Evolutionary conservation across 1,284 basidiomycete genomes (phyloP), one percentile per base, ranked within the genome.

Genomic region (Waitea zeae): DNA sequence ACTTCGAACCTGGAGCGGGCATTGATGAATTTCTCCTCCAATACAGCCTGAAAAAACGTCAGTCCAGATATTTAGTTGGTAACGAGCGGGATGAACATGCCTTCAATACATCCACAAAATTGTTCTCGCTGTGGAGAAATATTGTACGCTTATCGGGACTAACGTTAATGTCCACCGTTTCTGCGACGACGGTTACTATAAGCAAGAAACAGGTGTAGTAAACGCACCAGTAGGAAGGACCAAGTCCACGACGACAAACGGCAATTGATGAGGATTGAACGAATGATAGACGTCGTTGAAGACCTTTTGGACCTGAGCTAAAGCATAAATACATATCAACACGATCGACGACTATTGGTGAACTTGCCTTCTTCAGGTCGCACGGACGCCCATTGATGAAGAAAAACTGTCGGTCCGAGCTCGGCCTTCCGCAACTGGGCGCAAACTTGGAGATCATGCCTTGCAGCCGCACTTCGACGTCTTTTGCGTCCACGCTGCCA

Each of bases 121-220:
- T 81, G 3, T 64, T 64, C 51, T 99, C 95, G 50, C 79, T 79
- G 48, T 97, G 90, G 7, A 98, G 52, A 36, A 96, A 78, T 24
- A 99, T 82, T 0, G 88, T 95, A 4, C 95, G 70, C 51, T 98
- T 99, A 57, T 98, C 95, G 0, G 95, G 93, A 44, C 79, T 89
- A 41, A 98, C 84, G 46, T 98, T 99, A 50, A 98, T 77, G 49
- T 99, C 95, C 46, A 83, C 89, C 1, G 75, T 65, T 40, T 82
- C 87, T 88, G 31, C 12, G 12, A 22, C 15, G n/a, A n/a, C n/a
- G n/a, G n/a, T n/a, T n/a, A n/a, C n/a, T n/a, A n/a, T n/a, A n/a
- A n/a, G n/a, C n/a, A n/a, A n/a, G n/a, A n/a, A n/a, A n/a, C n/a
- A n/a, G 3, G 66, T 46, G 17, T 49, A 41, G 24, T 61, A 60